Percentiles rank a stretch among this genome's conserved stretches.
These are phyloP conservation scores for Mycena filopes DNA, from an alignment of 768 basidiomycete species.

Conservation along the genomic window DNA sequence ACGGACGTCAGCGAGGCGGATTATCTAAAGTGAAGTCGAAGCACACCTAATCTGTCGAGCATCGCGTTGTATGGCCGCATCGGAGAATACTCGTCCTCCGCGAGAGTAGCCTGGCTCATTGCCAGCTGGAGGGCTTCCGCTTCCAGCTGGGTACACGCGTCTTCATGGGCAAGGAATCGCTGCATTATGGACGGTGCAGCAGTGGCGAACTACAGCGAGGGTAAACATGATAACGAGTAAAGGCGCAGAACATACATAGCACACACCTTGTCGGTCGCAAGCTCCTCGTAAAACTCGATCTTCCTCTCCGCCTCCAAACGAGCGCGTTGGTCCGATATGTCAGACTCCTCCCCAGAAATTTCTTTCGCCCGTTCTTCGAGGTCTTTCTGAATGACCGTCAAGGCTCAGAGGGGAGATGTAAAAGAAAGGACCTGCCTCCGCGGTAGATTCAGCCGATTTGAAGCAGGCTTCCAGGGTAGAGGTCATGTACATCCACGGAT, in stretches of 20 bases:
- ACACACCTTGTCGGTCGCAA: conserved; percentile 48
- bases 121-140: conserved; percentile 57
- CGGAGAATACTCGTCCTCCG: conserved; percentile 50
- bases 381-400: conserved; percentile 43
- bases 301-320: conserved; percentile 56
- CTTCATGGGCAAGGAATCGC: conserved; percentile 57
- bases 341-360: conserved; percentile 52
- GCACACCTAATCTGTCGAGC: conserved; percentile 55
- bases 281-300: conserved; percentile 58
- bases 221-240: not conserved
- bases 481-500: conserved; percentile 72
- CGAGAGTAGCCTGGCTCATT: conserved; percentile 36
- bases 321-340: conserved; percentile 51
- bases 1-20: not conserved
- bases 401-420: not conserved
- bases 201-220: conserved; percentile 48
- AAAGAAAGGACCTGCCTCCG: conserved; percentile 40
- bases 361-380: conserved; percentile 47
- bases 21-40: not conserved
- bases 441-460: conserved; percentile 48
- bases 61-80: conserved; percentile 54
- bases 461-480: conserved; percentile 65
- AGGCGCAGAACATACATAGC: not conserved
- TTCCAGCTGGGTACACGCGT: conserved; percentile 53
- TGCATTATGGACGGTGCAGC: conserved; percentile 62